Percentiles rank a stretch among this genome's conserved stretches.
Conservation (phyloP, 2,329 filamentous ascomycete genomes). For the Calonectria pseudoreteaudii region DNA sequence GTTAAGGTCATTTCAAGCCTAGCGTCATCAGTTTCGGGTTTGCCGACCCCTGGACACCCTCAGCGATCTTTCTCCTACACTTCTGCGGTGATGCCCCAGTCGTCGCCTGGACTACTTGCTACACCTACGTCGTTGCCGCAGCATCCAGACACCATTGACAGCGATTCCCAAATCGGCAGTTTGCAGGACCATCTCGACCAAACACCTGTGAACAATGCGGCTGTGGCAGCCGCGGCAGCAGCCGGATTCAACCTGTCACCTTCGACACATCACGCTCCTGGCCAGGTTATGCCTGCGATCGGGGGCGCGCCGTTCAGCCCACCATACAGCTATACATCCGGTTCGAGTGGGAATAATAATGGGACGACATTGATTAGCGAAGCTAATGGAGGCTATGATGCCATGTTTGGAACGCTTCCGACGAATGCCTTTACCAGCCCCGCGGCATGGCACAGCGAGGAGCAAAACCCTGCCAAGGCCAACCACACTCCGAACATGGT, state of each 20-base stretch:
- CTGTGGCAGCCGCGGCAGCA: slow-evolving; percentile 51
- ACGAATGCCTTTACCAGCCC: slow-evolving; percentile 66
- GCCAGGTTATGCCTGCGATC: slow-evolving; percentile 46
- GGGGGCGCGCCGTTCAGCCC: slow-evolving; percentile 54
- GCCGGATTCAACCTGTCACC: slow-evolving; percentile 50
- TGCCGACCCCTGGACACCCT: slow-evolving; percentile 48
- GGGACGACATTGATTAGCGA: slow-evolving; percentile 45
- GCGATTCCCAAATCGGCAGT: slow-evolving; percentile 45
- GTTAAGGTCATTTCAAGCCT: slow-evolving; percentile 49
- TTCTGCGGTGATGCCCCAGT: slow-evolving; percentile 49
- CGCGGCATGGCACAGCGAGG: slow-evolving; percentile 62
- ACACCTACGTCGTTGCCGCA: slow-evolving; percentile 52
- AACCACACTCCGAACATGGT: slow-evolving; percentile 35
- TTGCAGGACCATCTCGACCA: slow-evolving; percentile 51
- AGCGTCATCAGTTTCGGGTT: slow-evolving; percentile 38
- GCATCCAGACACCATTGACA: slow-evolving; percentile 48
- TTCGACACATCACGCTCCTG: slow-evolving; percentile 30
- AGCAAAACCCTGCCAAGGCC: slow-evolving; percentile 40
- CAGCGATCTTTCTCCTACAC: slow-evolving; percentile 54
- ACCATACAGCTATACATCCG: slow-evolving; percentile 54
- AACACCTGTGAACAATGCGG: slow-evolving; percentile 48
- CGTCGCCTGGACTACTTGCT: slow-evolving; percentile 53
- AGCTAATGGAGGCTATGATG: slow-evolving; percentile 60
- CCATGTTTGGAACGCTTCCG: slow-evolving; percentile 69
- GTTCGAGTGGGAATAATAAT: slow-evolving; percentile 43